Evolutionary conservation across 495 filamentous ascomycete species (phyloP).

Genomic region (Aspergillus egyptiacus): DNA sequence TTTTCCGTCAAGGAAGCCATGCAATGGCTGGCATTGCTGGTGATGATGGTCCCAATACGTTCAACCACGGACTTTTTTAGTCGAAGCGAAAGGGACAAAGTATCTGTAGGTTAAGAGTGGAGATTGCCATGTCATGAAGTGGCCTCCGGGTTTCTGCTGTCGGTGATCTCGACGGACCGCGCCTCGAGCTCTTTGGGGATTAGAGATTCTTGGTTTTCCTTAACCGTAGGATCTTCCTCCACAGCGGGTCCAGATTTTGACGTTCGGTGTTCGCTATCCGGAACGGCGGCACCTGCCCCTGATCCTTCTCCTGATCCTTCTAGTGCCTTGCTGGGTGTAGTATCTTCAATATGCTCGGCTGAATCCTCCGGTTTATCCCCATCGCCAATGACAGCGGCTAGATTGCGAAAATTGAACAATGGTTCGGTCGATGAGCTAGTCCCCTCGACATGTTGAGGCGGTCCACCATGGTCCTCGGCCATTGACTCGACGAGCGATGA

Average conservation of each 20-base stretch:
- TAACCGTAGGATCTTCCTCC: conserved; percentile 12
- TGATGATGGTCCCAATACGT: too few species aligned
- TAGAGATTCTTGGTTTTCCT: conserved; percentile 12
- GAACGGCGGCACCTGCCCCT: conserved; percentile 17
- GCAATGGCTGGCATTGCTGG: conserved; percentile 1
- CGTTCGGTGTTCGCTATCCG: conserved; percentile 15
- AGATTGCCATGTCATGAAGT: conserved; percentile 23
- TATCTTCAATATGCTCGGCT: conserved; percentile 42
- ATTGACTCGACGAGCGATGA: conserved; percentile 67
- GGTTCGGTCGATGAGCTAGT: conserved; percentile 59
- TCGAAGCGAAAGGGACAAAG: neutral
- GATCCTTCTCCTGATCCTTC: conserved; percentile 31
- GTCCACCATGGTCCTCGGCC: conserved; percentile 37
- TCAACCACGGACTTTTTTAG: neutral
- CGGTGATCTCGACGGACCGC: conserved; percentile 34
- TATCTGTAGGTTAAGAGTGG: neutral
- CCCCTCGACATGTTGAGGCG: conserved; percentile 31
- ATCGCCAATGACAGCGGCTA: conserved; percentile 76
- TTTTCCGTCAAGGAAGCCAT: conserved; percentile 9
- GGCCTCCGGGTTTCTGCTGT: conserved; percentile 23
- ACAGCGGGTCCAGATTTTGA: conserved; percentile 5
- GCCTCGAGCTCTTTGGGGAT: conserved; percentile 37
- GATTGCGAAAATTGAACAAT: conserved; percentile 86
- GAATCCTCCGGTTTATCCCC: conserved; percentile 48
- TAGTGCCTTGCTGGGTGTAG: conserved; percentile 5